Base-by-base conservation (phyloP, 1,139 yeast genomes). In the Candida sp. region DNA sequence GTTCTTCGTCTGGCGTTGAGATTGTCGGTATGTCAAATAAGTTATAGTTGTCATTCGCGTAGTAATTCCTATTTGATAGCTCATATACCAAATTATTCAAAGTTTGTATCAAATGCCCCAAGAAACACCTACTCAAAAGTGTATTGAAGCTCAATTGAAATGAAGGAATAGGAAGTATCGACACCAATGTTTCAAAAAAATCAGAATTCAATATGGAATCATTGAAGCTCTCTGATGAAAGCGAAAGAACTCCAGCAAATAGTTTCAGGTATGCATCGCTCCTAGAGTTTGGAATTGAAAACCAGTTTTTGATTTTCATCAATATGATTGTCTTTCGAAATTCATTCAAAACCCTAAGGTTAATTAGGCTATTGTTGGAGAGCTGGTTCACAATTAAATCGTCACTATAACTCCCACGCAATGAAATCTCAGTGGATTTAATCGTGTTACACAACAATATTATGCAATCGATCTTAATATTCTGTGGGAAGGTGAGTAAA, bases 391-490 rank as follows among this genome's bases (percentile, higher is more conserved):
- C 63, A 0, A 87, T 59, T 19, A 82, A 53, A 0, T 56, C 58
- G 3, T 63, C 51, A 7, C 75, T 61, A 4, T 66, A 49, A 2
- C 63, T 57, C 0, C 95, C 95, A 46, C 96, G 71, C 21, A 85
- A 61, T 0, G 86, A 68, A 9, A 87, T 82, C 55, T 88, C 96
- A 11, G 77, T 59, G 0, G 87, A 77, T 45, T 80, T 79, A 25
- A 87, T 77, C 0, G 88, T 78, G 49, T 77, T 75, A 4, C 79
- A 67, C 32, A 84, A 64, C 7, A 77, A 55, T 29, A 49, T 58
- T 0, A 64, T 52, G 9, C 70, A 62, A 42, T 71, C 77, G 0
- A 72, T 64, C 39, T 68, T 69, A 50, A 61, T 64, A 1, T 65
- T 57, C 27, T 62, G 65, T 0, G 79, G 79, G 52, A 73, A 74